Conservation (phyloP, 2,329 filamentous ascomycete species). For the Aaosphaeria arxii region DNA sequence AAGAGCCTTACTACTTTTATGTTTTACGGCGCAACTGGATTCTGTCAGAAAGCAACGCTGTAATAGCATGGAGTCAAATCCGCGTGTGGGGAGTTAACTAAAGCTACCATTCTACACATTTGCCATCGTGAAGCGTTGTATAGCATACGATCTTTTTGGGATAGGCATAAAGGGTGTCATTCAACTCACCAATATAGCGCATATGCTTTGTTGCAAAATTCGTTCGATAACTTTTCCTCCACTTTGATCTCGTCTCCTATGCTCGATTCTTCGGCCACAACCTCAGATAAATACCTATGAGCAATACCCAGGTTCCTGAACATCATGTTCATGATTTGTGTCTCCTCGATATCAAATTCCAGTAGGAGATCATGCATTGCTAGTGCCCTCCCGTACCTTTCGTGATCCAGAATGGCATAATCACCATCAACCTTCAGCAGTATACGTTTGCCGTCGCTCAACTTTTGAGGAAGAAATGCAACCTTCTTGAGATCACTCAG, state of each 20-base stretch:
- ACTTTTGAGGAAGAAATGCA: constrained; percentile 12
- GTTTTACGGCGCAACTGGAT: constrained; percentile 18
- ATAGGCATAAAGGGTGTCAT: background rate
- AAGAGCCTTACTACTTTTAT: constrained; percentile 18
- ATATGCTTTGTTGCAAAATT: constrained; percentile 14
- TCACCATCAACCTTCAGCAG: constrained; percentile 10
- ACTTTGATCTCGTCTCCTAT: constrained; percentile 4
- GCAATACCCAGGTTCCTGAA: constrained; percentile 9
- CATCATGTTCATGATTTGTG: constrained; percentile 11
- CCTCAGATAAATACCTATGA: constrained; percentile 12
- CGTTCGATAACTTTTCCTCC: constrained; percentile 2
- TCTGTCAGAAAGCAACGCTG: constrained; percentile 1
- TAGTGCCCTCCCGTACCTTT: constrained; percentile 10
- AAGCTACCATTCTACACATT: too few species aligned
- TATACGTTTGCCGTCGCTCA: background rate
- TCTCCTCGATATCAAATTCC: constrained; percentile 12
- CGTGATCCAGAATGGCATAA: constrained; percentile 15
- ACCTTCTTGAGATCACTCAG: constrained; percentile 7
- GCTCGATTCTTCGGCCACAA: constrained; percentile 10
- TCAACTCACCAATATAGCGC: constrained; percentile 17
- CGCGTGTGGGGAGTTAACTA: too few species aligned
- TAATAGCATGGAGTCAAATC: too few species aligned
- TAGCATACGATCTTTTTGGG: too few species aligned
- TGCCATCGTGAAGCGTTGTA: too few species aligned
- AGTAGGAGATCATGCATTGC: constrained; percentile 5